These are phyloP conservation scores for Hymenochaete sp. DNA, from an alignment of 1,284 basidiomycete species.

Conservation along the genomic window DNA sequence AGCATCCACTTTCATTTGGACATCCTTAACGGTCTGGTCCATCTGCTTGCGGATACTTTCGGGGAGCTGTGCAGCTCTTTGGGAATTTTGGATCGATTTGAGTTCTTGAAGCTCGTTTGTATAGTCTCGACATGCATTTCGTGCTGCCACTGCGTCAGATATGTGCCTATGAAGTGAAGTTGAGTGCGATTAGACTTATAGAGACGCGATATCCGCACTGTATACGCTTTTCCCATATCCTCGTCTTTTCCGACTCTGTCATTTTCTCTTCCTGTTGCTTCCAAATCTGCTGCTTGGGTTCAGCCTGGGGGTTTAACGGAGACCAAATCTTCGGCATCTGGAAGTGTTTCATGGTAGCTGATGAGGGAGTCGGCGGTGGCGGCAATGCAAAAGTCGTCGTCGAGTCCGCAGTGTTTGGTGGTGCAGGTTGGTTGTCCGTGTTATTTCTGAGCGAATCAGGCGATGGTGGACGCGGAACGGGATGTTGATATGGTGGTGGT, in stretches of 20 bases:
- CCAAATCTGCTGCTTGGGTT: too few species aligned
- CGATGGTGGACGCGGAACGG: neutral
- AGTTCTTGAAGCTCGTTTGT: conserved; percentile 4
- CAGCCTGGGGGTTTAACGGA: too few species aligned
- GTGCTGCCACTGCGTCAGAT: conserved; percentile 1
- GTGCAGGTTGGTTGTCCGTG: neutral
- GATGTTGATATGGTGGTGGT: neutral
- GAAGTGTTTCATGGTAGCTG: too few species aligned
- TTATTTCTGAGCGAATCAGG: neutral
- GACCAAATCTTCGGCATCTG: too few species aligned
- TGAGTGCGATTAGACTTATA: too few species aligned
- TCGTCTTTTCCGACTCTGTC: conserved; percentile 4
- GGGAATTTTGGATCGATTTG: too few species aligned
- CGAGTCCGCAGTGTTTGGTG: conserved; percentile 1
- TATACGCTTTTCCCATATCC: conserved; percentile 15
- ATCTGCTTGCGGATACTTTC: conserved; percentile 1
- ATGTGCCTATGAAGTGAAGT: conserved; percentile 7
- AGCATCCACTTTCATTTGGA: conserved; percentile 21
- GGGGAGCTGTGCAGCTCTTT: neutral
- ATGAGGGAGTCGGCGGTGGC: conserved; percentile 9
- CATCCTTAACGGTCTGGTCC: neutral
- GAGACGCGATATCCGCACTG: conserved; percentile 10
- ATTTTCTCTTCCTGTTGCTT: conserved; percentile 4
- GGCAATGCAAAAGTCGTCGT: conserved; percentile 1
- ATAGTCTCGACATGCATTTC: neutral